A percentile compares a stretch with the other conserved stretches of the same genome.
Evolutionary conservation across 805 yeast species (phyloP).

Genomic region (Wickerhamiella dianesei): DNA sequence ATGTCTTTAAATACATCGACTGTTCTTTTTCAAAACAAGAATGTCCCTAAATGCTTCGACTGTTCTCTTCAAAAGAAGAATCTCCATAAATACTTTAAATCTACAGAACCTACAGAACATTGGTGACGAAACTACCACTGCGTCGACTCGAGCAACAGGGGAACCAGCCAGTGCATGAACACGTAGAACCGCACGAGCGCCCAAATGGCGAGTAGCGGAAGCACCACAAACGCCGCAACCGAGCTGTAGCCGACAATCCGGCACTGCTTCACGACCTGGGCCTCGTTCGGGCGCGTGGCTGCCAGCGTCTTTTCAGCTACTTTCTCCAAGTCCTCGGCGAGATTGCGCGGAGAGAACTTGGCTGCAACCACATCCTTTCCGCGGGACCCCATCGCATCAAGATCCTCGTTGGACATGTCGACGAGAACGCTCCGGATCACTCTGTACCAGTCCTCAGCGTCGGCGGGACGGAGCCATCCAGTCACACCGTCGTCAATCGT

Average conservation of each 20-base stretch:
- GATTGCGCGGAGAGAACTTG: conserved; percentile 23
- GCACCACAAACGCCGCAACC: background rate
- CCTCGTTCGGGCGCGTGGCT: conserved; percentile 14
- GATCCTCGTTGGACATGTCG: conserved; percentile 14
- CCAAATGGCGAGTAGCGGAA: background rate
- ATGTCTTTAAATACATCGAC: too few relatives aligned
- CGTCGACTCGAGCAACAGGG: conserved; percentile 7
- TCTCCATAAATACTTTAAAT: too few relatives aligned
- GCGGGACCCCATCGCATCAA: conserved; percentile 20
- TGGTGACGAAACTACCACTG: conserved; percentile 14
- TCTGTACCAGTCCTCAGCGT: conserved; percentile 25
- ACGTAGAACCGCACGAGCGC: background rate
- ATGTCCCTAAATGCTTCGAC: too few relatives aligned
- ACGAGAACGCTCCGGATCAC: conserved; percentile 22
- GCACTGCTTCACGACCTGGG: conserved; percentile 4
- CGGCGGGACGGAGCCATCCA: conserved; percentile 29
- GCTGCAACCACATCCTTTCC: conserved; percentile 23
- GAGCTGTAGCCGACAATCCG: conserved; percentile 2
- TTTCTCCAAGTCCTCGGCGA: conserved; percentile 23
- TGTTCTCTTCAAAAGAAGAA: too few relatives aligned
- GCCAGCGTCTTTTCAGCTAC: conserved; percentile 11
- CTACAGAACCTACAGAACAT: too few relatives aligned
- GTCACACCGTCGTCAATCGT: conserved; percentile 38
- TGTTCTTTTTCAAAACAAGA: too few relatives aligned
- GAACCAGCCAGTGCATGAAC: conserved; percentile 4